Evolutionary conservation across 2,329 filamentous ascomycete species (phyloP).

Genomic region (Sporothrix protearum): DNA sequence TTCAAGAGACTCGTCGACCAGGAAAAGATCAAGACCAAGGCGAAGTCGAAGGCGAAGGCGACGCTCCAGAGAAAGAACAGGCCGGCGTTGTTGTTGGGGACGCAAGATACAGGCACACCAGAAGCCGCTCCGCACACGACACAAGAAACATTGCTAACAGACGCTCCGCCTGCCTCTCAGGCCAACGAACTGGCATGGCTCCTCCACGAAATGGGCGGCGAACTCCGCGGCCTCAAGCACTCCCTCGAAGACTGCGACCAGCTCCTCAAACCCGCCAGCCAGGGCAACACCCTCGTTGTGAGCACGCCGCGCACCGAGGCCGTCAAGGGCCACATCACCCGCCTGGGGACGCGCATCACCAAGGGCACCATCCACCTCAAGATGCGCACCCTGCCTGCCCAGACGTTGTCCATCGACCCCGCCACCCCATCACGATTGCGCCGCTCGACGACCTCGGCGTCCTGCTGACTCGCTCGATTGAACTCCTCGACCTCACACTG

Average conservation of each 20-base stretch:
- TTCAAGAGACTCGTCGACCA: not conserved
- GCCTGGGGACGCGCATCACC: conserved; percentile 84
- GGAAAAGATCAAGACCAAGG: conserved; percentile 1
- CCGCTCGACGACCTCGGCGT: conserved; percentile 69
- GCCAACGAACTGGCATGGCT: conserved; percentile 55
- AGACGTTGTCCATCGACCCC: conserved; percentile 49
- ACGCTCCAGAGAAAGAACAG: too few species aligned
- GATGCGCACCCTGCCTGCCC: conserved; percentile 61
- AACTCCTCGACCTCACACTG: conserved; percentile 74
- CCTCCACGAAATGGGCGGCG: conserved; percentile 46
- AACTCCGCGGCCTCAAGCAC: conserved; percentile 50
- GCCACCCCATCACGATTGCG: conserved; percentile 56
- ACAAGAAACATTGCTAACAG: not conserved
- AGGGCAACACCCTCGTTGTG: conserved; percentile 83
- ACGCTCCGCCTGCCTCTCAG: conserved; percentile 32
- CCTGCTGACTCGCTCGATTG: conserved; percentile 78
- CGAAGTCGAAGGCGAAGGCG: not conserved
- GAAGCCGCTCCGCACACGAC: too few species aligned
- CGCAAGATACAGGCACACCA: too few species aligned
- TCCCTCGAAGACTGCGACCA: conserved; percentile 86
- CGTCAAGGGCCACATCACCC: conserved; percentile 88
- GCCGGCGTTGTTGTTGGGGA: too few species aligned
- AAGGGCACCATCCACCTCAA: conserved; percentile 81
- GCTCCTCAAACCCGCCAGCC: conserved; percentile 77
- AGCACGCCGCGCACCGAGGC: conserved; percentile 82